Conservation (phyloP, 2,329 filamentous ascomycete species). For the Albophoma yamanashiensis region DNA sequence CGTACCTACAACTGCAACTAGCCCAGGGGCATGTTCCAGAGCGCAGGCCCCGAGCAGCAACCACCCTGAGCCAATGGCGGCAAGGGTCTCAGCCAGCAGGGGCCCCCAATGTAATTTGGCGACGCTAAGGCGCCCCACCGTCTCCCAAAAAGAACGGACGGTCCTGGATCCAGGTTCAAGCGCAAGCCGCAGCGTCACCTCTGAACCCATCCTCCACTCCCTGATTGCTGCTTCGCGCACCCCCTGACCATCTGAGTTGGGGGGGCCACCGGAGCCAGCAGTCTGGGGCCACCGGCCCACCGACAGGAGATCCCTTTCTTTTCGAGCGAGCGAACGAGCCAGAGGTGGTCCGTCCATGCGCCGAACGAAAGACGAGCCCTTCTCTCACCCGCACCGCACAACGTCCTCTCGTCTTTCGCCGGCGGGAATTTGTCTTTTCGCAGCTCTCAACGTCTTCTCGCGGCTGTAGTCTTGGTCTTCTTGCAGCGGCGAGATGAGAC, state of each 20-base stretch:
- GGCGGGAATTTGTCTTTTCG: background rate
- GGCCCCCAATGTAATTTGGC: background rate
- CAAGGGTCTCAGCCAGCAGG: background rate
- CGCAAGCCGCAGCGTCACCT: background rate
- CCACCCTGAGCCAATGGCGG: background rate
- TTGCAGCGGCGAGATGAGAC: background rate
- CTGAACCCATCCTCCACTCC: background rate
- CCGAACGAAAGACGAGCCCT: background rate
- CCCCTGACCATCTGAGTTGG: background rate
- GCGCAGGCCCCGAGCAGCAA: background rate
- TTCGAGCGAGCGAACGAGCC: background rate
- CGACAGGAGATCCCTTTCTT: background rate
- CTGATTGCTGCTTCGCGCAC: background rate
- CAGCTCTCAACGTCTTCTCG: background rate
- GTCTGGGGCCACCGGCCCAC: background rate
- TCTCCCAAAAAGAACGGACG: constrained; percentile 1
- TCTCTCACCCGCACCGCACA: background rate
- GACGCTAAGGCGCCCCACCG: background rate
- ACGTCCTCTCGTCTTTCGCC: background rate
- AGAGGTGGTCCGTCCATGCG: background rate
- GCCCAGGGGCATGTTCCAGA: background rate
- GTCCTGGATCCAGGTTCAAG: background rate
- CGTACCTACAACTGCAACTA: too few relatives aligned
- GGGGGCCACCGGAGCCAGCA: background rate
- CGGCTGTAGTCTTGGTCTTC: background rate